These are phyloP conservation scores for Fraxinus cuspidata DNA, from an alignment of 257 asterid species.

Conservation along the genomic window DNA sequence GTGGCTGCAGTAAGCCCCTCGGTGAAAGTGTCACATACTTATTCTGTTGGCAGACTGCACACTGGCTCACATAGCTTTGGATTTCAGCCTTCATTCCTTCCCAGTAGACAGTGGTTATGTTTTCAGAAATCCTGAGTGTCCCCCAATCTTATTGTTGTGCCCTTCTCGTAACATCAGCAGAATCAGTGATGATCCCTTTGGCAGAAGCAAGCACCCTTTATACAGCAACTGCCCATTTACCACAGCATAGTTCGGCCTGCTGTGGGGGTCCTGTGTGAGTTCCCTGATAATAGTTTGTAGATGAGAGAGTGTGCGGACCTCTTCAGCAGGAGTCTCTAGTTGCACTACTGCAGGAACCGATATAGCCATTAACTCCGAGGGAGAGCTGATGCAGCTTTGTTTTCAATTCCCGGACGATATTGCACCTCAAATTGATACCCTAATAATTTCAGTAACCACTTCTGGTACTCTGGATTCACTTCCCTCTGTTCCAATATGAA, in stretches of 20 bases:
- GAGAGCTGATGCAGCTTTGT: background rate
- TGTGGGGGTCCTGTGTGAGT: rapidly evolving
- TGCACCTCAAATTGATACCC: background rate
- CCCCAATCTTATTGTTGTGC: background rate
- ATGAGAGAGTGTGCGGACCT: background rate
- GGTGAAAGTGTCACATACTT: no score
- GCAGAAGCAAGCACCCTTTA: background rate
- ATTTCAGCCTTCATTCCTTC: background rate
- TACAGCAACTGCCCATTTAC: no score
- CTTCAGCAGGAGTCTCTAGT: no score
- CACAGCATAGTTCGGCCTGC: no score
- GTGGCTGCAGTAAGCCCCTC: background rate
- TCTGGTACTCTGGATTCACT: background rate
- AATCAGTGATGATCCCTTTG: background rate
- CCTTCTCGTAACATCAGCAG: background rate
- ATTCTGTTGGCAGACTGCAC: background rate
- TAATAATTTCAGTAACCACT: background rate
- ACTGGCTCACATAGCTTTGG: background rate
- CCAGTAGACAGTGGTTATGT: background rate
- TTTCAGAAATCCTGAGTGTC: background rate
- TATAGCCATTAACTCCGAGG: background rate
- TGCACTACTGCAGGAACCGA: background rate
- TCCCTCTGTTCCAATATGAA: background rate
- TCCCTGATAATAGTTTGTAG: no score
- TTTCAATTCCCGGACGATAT: background rate